phyloP scores from a whole-genome alignment of 768 basidiomycete species.

The Hygrocybe punicea region DNA sequence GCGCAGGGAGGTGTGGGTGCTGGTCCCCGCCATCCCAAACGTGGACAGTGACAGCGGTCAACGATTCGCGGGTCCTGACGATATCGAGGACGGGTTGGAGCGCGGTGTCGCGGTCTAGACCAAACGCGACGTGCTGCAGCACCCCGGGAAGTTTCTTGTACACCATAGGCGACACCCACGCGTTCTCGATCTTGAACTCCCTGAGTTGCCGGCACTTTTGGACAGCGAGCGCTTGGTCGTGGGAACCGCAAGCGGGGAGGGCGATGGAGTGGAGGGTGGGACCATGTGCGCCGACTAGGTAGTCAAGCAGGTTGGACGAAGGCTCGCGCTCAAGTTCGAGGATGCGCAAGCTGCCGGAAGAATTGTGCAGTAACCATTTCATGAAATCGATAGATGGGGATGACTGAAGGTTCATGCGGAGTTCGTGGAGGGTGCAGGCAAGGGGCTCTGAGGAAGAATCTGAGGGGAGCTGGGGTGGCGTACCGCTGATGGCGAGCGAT shows the following conservation, averaged over 20 bases:
- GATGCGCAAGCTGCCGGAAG: conserved; percentile 44
- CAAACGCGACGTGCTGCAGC: conserved; percentile 57
- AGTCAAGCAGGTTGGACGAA: conserved; percentile 50
- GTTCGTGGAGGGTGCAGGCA: conserved; percentile 46
- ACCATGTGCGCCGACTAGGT: conserved; percentile 50
- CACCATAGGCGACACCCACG: conserved; percentile 43
- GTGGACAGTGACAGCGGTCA: conserved; percentile 53
- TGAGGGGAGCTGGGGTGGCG: conserved; percentile 49
- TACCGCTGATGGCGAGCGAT: conserved; percentile 57
- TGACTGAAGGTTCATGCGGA: conserved; percentile 66
- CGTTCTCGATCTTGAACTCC: conserved; percentile 55
- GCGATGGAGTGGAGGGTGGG: conserved; percentile 51
- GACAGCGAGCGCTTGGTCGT: conserved; percentile 45
- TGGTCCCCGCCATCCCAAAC: conserved; percentile 50
- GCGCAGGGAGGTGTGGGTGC: conserved; percentile 48
- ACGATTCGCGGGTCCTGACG: conserved; percentile 43
- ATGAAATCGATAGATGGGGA: conserved; percentile 60
- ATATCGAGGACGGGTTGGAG: conserved; percentile 54
- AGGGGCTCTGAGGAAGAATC: conserved; percentile 43
- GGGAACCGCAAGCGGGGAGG: conserved; percentile 51
- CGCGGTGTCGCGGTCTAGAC: conserved; percentile 53
- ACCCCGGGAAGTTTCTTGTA: conserved; percentile 48
- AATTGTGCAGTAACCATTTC: conserved; percentile 66
- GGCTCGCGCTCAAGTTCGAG: conserved; percentile 65
- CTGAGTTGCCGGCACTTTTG: conserved; percentile 49